Percentiles rank a stretch among this genome's conserved stretches.
phyloP scores from a whole-genome alignment of 1,139 yeast genomes.

The Geotrichum reessii region DNA sequence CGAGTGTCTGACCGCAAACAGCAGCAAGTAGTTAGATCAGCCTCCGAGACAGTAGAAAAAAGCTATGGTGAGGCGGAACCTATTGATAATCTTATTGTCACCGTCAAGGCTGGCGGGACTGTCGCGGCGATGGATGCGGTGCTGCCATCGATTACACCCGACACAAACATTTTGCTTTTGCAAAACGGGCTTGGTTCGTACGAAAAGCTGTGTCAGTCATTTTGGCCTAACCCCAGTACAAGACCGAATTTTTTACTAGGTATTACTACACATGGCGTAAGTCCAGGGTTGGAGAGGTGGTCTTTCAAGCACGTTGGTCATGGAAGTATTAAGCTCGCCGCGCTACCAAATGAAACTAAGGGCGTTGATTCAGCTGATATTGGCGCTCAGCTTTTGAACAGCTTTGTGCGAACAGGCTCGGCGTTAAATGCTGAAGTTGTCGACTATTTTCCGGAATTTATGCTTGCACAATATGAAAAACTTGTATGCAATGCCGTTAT shows the following conservation, averaged over 20 bases:
- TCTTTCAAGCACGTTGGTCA: conserved; percentile 58
- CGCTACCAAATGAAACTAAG: not conserved
- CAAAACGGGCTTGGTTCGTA: conserved; percentile 75
- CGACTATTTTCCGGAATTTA: conserved; percentile 47
- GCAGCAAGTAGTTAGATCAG: not conserved
- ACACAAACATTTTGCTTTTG: conserved; percentile 56
- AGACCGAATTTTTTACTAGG: conserved; percentile 66
- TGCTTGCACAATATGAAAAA: conserved; percentile 66
- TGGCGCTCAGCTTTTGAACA: conserved; percentile 7
- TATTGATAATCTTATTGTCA: conserved; percentile 51
- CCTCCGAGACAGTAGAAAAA: not conserved
- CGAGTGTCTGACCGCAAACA: not conserved
- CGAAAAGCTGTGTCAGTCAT: conserved; percentile 45
- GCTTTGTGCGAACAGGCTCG: conserved; percentile 11
- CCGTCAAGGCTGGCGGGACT: conserved; percentile 61
- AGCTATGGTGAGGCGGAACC: conserved; percentile 16
- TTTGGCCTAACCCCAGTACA: conserved; percentile 48
- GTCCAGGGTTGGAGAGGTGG: conserved; percentile 33
- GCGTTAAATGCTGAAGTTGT: conserved; percentile 43
- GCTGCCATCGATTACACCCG: conserved; percentile 38
- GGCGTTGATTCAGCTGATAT: not conserved
- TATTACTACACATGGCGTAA: conserved; percentile 78
- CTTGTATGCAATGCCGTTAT: conserved; percentile 68
- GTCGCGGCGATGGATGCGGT: conserved; percentile 45
- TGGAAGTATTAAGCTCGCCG: conserved; percentile 50